Percentiles rank a stretch among this genome's conserved stretches.
Evolutionary conservation across 2,329 filamentous ascomycete species (phyloP).

Genomic region (Xylariaceae sp.): DNA sequence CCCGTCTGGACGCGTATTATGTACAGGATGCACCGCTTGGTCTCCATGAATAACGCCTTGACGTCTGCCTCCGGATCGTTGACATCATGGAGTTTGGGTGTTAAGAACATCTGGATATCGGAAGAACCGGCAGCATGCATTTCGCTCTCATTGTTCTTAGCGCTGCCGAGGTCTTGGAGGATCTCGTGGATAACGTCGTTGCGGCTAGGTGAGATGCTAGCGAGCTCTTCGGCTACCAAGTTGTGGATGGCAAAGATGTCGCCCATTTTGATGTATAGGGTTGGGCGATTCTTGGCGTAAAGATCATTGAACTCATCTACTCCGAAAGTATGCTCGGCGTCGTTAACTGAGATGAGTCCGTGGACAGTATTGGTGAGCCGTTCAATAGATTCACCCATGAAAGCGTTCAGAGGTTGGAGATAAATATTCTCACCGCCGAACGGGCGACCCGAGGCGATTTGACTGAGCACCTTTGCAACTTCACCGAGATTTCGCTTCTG

Average conservation of each 20-base stretch:
- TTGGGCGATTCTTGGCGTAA: slow-evolving; percentile 93
- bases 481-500: slow-evolving; percentile 91
- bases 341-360: slow-evolving; percentile 75
- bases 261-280: slow-evolving; percentile 97
- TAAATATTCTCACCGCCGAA: slow-evolving; percentile 96
- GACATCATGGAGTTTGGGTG: slow-evolving; percentile 81
- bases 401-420: slow-evolving; percentile 89
- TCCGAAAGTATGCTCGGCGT: slow-evolving; percentile 89
- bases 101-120: slow-evolving; percentile 87
- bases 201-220: slow-evolving; percentile 69
- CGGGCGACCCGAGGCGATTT: slow-evolving; percentile 80
- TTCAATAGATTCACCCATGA: slow-evolving; percentile 79
- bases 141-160: slow-evolving; percentile 94
- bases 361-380: slow-evolving; percentile 72
- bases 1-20: slow-evolving; percentile 96
- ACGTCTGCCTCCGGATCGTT: slow-evolving; percentile 91
- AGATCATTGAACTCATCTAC: slow-evolving; percentile 99
- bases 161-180: slow-evolving; percentile 88
- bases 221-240: slow-evolving; percentile 74
- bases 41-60: slow-evolving; percentile 95
- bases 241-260: slow-evolving; percentile 97
- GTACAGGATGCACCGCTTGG: slow-evolving; percentile 93
- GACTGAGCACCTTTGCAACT: slow-evolving; percentile 85
- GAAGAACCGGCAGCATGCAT: slow-evolving; percentile 80
- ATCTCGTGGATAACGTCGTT: slow-evolving; percentile 91